These are phyloP conservation scores for Tuber magnatum DNA, from an alignment of 495 filamentous ascomycete species.

Conservation along the genomic window DNA sequence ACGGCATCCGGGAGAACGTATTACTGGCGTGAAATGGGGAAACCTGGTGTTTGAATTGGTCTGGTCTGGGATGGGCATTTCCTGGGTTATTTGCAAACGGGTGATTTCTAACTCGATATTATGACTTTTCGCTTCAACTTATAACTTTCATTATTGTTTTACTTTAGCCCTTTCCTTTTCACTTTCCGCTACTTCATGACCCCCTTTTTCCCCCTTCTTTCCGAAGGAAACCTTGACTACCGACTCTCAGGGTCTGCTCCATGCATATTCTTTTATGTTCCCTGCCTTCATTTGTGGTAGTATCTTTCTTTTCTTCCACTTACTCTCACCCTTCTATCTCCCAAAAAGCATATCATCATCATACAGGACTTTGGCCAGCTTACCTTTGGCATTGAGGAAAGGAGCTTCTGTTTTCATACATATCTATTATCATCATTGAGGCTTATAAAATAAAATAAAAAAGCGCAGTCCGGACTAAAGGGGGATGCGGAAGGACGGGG, in stretches of 20 bases:
- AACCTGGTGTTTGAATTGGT: constrained; percentile 4
- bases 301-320: neutral
- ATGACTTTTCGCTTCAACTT: neutral
- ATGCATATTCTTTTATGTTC: neutral
- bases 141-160: neutral
- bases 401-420: neutral
- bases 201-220: neutral
- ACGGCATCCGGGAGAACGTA: neutral
- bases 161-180: neutral
- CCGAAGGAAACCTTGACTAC: neutral
- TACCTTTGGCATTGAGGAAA: neutral
- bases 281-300: neutral
- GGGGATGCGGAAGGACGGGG: neutral
- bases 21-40: neutral
- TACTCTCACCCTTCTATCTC: neutral
- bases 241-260: neutral
- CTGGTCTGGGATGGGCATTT: neutral
- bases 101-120: neutral
- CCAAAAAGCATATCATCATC: neutral
- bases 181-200: neutral
- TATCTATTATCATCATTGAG: neutral
- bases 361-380: neutral
- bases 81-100: constrained; percentile 2
- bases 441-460: neutral
- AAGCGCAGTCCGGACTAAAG: neutral